Conservation (phyloP, 2,329 filamentous ascomycete genomes). For the Aspergillus texensis region DNA sequence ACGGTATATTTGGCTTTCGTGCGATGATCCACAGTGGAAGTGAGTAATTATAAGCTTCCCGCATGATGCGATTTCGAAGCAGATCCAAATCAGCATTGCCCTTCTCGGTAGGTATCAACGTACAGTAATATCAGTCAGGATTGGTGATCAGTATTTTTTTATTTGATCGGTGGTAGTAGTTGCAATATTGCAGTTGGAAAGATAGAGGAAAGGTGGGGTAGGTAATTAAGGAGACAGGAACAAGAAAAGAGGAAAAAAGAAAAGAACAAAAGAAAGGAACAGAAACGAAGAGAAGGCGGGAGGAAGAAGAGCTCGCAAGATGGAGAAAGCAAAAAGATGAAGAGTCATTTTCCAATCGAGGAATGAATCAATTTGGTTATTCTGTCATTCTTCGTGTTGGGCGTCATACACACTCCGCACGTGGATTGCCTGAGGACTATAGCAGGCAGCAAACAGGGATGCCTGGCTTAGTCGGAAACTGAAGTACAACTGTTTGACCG, state of each 20-base stretch:
- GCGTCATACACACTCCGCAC: conserved; percentile 1
- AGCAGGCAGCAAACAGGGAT: conserved; percentile 9
- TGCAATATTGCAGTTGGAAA: neutral
- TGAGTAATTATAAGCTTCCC: neutral
- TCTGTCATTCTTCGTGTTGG: neutral
- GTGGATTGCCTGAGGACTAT: conserved; percentile 1
- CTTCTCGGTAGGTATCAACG: neutral
- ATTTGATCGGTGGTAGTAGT: neutral
- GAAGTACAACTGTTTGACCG: neutral
- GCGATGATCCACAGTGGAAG: neutral
- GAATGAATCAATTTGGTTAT: neutral
- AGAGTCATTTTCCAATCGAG: neutral
- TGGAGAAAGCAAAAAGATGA: neutral
- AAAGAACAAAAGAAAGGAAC: neutral
- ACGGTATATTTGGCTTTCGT: neutral
- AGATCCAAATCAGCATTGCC: neutral
- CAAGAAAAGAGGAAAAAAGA: neutral
- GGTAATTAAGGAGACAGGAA: neutral
- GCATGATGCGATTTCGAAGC: neutral
- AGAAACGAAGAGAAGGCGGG: neutral
- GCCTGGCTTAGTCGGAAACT: conserved; percentile 7
- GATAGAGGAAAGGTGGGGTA: no score
- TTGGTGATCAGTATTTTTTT: neutral
- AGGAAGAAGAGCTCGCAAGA: neutral
- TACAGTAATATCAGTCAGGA: neutral